A percentile compares a stretch with the other conserved stretches of the same genome.
Conservation (phyloP, 225 moss, liverwort and hornwort species). For the Neckera pumila region DNA sequence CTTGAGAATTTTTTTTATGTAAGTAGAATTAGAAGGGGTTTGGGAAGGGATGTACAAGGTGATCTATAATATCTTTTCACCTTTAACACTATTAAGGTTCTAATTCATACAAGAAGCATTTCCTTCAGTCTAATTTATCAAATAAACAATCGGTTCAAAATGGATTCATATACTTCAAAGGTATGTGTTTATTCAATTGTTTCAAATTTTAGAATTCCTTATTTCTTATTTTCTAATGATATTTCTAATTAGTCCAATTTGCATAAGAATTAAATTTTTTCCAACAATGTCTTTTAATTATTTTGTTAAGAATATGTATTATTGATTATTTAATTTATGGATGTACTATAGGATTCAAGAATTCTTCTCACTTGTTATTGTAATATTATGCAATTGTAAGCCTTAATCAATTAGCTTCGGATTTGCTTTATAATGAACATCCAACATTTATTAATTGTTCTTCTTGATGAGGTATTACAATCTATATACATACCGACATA, state of each 20-base stretch:
- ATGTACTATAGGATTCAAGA: neutral
- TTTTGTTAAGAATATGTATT: neutral
- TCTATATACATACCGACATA: rapidly evolving
- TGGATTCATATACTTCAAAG: neutral
- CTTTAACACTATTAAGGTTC: no score
- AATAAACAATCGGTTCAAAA: neutral
- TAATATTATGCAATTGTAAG: neutral
- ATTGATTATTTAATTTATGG: neutral
- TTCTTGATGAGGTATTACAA: neutral
- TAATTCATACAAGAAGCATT: neutral
- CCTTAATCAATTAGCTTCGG: neutral
- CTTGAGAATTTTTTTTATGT: no score
- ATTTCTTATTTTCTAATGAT: neutral
- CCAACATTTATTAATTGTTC: neutral
- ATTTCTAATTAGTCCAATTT: neutral
- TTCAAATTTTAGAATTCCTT: neutral
- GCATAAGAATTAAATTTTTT: neutral
- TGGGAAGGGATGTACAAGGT: neutral
- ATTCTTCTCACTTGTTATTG: neutral
- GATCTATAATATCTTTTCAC: neutral
- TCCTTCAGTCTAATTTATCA: neutral
- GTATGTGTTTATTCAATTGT: neutral
- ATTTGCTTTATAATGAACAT: neutral
- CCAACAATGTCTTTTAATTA: neutral
- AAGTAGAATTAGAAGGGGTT: neutral